Evolutionary conservation across 2,329 filamentous ascomycete genomes (phyloP), one percentile per base, ranked within the genome.

Genomic region (Fusarium poae): DNA sequence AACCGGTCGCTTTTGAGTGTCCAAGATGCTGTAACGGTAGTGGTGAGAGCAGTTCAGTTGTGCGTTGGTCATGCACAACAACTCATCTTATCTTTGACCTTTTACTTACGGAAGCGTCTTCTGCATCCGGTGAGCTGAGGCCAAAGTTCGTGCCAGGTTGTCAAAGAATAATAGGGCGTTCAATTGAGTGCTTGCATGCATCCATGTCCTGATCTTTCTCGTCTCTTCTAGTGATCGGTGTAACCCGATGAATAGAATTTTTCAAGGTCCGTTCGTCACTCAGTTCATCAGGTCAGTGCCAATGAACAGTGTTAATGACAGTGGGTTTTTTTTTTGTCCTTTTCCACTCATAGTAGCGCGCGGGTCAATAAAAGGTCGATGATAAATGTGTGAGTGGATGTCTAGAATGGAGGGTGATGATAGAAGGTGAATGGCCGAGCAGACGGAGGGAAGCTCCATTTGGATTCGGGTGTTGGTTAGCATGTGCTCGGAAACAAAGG

Each of bases 121-220:
- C 53, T 63, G 57, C 66, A 56, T 70, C 62, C 48, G 57, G 66
- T 62, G 57, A 57, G 63, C 50, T 60, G 56, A 68, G 62, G 48
- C 48, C 58, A 44, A 58, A 53, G 52, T 34, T 46, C 18, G 21
- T 20, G 23, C 15, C 21, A 27, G 20, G 62, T 57, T 69, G 66
- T 70, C 66, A 69, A 69, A 58, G 29, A 51, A 39, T 23, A 63
- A 45, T 43, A 50, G 66, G 62, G 62, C 53, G 62, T 45, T 16
- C 43, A 63, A 51, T 70, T 69, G 67, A 69, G 67, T 69, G 67
- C 67, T 67, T 69, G 67, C 67, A 68, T 70, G 50, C 54, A 57
- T 63, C 62, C 32, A 50, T 37, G 20, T 29, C 46, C 46, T 50
- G 32, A 50, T 32, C 10, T 35, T 35, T 40, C 48, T 51, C 34